A percentile compares a stretch with the other conserved stretches of the same genome.
Conservation (phyloP, 2,329 filamentous ascomycete species). For the Colletotrichum ledebouriae region DNA sequence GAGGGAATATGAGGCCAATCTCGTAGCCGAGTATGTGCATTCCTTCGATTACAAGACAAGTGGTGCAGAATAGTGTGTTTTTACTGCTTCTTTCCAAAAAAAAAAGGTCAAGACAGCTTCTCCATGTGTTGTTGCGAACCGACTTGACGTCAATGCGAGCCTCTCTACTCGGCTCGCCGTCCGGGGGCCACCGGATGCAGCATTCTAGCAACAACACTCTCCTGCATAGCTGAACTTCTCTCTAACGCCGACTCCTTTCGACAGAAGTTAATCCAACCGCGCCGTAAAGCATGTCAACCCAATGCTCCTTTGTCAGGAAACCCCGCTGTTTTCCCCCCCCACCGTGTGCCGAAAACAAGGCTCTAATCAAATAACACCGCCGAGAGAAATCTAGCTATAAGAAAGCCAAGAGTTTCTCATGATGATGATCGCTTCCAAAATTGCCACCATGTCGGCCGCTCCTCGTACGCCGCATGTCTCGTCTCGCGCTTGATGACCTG, state of each 20-base stretch:
- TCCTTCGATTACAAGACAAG: slow-evolving; percentile 55
- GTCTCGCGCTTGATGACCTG: slow-evolving; percentile 59
- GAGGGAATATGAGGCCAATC: slow-evolving; percentile 7
- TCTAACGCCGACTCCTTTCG: background rate
- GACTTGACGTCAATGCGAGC: background rate
- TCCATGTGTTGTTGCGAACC: background rate
- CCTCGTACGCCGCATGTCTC: slow-evolving; percentile 42
- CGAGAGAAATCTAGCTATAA: background rate
- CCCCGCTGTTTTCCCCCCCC: background rate
- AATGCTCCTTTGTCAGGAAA: too few species aligned
- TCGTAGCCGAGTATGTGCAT: slow-evolving; percentile 21
- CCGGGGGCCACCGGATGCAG: too few species aligned
- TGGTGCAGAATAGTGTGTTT: slow-evolving; percentile 48
- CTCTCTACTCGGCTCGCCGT: background rate
- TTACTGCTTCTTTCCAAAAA: slow-evolving; percentile 6
- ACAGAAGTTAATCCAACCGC: background rate
- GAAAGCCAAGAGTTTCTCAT: background rate
- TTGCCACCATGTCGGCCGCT: slow-evolving; percentile 65
- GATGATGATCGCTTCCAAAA: slow-evolving; percentile 66
- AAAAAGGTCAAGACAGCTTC: background rate
- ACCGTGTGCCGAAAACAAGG: background rate
- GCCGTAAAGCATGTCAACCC: too few species aligned
- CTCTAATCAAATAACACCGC: slow-evolving; percentile 15
- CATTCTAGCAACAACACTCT: background rate
- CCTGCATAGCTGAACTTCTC: background rate